phyloP scores from a whole-genome alignment of 768 basidiomycete genomes.

The Cyclocybe cylindracea region DNA sequence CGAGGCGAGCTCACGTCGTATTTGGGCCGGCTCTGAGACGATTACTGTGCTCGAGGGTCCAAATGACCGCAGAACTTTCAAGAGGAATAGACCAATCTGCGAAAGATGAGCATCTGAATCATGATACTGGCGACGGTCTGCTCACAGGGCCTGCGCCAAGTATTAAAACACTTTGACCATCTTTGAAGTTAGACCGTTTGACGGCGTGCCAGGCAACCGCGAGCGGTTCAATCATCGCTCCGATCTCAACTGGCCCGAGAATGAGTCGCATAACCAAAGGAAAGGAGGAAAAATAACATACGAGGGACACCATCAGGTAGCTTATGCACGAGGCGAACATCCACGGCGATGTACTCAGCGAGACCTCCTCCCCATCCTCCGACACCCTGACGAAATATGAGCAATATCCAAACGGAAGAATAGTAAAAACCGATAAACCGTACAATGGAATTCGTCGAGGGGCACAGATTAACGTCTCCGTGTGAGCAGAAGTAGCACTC shows the following conservation, averaged over 20 bases:
- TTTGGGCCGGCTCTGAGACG: conserved; percentile 40
- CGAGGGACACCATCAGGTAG: conserved; percentile 39
- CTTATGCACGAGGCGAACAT: conserved; percentile 34
- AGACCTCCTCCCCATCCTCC: conserved; percentile 44
- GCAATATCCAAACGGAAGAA: neutral
- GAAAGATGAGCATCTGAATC: neutral
- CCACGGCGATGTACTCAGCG: conserved; percentile 40
- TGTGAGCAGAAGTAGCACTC: conserved; percentile 35
- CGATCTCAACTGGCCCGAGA: conserved; percentile 43
- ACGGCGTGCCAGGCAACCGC: conserved; percentile 48
- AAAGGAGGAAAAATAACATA: conserved; percentile 18
- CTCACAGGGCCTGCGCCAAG: conserved; percentile 48
- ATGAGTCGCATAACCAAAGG: neutral
- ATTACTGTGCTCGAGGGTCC: conserved; percentile 28
- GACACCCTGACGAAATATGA: conserved; percentile 28
- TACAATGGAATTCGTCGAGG: conserved; percentile 33
- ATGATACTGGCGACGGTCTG: neutral
- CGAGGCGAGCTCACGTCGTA: conserved; percentile 37
- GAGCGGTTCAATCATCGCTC: conserved; percentile 48
- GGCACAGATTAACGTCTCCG: conserved; percentile 36
- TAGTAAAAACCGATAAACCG: conserved; percentile 9
- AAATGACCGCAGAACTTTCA: conserved; percentile 36
- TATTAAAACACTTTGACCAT: conserved; percentile 40
- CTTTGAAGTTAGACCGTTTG: conserved; percentile 37
- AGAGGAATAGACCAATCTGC: conserved; percentile 40